These are phyloP conservation scores for Violaceomyces palustris DNA, from an alignment of 1,284 basidiomycete genomes.

Conservation along the genomic window DNA sequence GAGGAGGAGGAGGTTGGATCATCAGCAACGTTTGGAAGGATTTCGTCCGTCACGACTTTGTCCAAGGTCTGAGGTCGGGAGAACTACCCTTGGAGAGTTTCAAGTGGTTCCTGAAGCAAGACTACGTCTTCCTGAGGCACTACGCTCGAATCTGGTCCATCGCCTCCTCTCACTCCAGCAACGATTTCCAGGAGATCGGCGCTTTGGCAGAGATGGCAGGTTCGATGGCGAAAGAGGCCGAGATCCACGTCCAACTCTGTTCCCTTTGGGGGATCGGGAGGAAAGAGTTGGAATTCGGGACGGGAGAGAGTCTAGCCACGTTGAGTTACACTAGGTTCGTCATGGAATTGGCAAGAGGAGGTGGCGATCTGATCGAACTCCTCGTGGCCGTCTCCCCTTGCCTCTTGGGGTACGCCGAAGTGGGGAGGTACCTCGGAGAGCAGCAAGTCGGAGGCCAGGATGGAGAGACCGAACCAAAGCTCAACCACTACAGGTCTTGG, in stretches of 20 bases:
- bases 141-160: conserved; percentile 60
- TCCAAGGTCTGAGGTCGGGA: conserved; percentile 67
- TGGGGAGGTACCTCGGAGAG: conserved; percentile 63
- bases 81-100: conserved; percentile 66
- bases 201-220: conserved; percentile 61
- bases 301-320: conserved; percentile 39
- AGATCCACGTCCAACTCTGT: conserved; percentile 38
- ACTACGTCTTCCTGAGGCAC: conserved; percentile 57
- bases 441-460: not conserved
- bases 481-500: conserved; percentile 59
- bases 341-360: conserved; percentile 24
- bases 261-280: conserved; percentile 25
- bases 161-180: conserved; percentile 58
- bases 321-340: conserved; percentile 48
- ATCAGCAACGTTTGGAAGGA: conserved; percentile 42
- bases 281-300: conserved; percentile 19
- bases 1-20: too few relatives aligned
- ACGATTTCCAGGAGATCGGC: conserved; percentile 61
- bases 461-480: not conserved
- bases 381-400: conserved; percentile 79
- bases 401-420: conserved; percentile 88
- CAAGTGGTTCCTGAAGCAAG: conserved; percentile 73
- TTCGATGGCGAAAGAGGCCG: conserved; percentile 31
- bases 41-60: conserved; percentile 69
- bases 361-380: conserved; percentile 67